Percentiles rank a stretch among this genome's conserved stretches.
Evolutionary conservation across 2,329 filamentous ascomycete species (phyloP).

Genomic region (Beauveria bassiana): DNA sequence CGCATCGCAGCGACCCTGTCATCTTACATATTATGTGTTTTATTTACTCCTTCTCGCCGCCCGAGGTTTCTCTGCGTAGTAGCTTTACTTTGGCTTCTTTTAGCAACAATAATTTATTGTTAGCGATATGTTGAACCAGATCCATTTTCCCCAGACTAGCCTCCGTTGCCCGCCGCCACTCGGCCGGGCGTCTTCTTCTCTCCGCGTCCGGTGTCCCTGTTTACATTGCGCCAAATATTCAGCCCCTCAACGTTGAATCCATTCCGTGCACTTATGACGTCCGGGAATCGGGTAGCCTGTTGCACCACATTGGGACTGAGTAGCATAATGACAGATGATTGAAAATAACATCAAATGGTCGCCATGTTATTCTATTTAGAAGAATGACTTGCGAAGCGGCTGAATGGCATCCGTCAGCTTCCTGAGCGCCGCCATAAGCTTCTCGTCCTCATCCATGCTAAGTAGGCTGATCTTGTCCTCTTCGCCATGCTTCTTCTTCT

Average conservation of each 20-base stretch:
- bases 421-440: slow-evolving; percentile 3
- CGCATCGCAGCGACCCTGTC: not conserved
- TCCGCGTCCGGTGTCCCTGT: not conserved
- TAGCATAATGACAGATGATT: not conserved
- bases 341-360: too few relatives aligned
- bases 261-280: not conserved
- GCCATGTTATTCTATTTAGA: not conserved
- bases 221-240: not conserved
- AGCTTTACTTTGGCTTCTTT: too few relatives aligned
- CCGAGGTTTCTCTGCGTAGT: too few relatives aligned
- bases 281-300: not conserved
- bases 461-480: not conserved
- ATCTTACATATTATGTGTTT: too few relatives aligned
- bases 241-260: not conserved
- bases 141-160: not conserved
- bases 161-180: not conserved
- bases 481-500: not conserved
- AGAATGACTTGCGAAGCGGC: not conserved
- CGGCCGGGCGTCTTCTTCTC: slow-evolving; percentile 1
- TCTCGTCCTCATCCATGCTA: not conserved
- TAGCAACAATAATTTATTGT: too few relatives aligned
- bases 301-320: not conserved
- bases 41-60: too few relatives aligned
- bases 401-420: slow-evolving; percentile 5
- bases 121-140: not conserved